Evolutionary conservation across 306 rosid species (phyloP).

Genomic region (Adenanthera pavonina): DNA sequence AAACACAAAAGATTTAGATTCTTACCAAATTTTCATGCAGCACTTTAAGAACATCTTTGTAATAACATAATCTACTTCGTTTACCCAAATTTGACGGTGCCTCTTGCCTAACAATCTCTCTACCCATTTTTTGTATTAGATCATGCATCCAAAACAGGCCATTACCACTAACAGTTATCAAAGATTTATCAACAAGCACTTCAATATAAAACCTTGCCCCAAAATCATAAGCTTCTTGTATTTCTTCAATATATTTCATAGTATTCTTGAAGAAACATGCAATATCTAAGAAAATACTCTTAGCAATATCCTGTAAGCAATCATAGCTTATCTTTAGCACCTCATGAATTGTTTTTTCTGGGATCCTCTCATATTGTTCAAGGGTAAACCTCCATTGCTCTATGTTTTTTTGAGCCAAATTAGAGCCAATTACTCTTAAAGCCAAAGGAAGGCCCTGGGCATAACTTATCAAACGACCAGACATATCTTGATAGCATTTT

Average conservation of each 20-base stretch:
- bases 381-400: background rate
- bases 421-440: background rate
- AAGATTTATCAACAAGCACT: background rate
- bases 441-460: background rate
- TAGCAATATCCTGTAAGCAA: background rate
- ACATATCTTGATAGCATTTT: background rate
- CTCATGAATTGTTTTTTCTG: background rate
- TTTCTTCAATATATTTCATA: constrained; percentile 15
- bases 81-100: background rate
- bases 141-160: background rate
- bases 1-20: background rate
- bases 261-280: constrained; percentile 33
- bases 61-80: background rate
- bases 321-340: background rate
- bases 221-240: background rate
- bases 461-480: background rate
- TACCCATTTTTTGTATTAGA: background rate
- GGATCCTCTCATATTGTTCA: background rate
- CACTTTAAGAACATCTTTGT: background rate
- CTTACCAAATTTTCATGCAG: background rate
- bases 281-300: background rate
- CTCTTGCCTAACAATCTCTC: background rate
- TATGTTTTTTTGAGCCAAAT: background rate
- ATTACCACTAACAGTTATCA: background rate
- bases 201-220: background rate